Evolutionary conservation across 1,284 basidiomycete species (phyloP).

Genomic region (Irpex rosettiformis): DNA sequence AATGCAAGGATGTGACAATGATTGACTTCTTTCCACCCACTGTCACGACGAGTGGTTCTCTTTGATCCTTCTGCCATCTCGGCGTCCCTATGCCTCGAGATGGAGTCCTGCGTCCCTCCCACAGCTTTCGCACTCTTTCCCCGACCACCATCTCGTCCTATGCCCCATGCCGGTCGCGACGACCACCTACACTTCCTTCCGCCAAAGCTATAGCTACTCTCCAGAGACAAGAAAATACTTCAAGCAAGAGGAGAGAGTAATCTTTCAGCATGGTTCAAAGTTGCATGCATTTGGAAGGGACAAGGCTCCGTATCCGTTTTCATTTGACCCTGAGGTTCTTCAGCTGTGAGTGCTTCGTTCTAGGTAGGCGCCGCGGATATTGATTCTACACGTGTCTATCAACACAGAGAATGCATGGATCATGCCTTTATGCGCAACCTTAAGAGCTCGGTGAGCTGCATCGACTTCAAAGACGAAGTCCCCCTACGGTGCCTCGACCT

Average conservation of each 20-base stretch:
- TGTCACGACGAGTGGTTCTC: constrained; percentile 14
- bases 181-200: constrained; percentile 8
- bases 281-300: constrained; percentile 66
- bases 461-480: constrained; percentile 42
- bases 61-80: constrained; percentile 7
- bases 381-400: constrained; percentile 29
- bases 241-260: constrained; percentile 58
- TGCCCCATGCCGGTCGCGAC: constrained; percentile 20
- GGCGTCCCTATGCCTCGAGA: constrained; percentile 3
- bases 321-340: constrained; percentile 60
- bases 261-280: constrained; percentile 53
- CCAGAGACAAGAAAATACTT: constrained; percentile 51
- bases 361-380: not conserved
- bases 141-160: constrained; percentile 5
- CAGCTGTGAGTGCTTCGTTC: constrained; percentile 49
- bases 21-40: not conserved
- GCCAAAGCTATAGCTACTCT: constrained; percentile 22
- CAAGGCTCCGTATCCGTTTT: constrained; percentile 70
- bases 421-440: constrained; percentile 47
- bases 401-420: constrained; percentile 39
- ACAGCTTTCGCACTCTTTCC: constrained; percentile 5
- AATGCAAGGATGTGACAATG: not conserved
- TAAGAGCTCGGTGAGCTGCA: constrained; percentile 50
- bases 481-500: constrained; percentile 59
- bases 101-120: constrained; percentile 12